These are phyloP conservation scores for Litsea cubeba DNA, from an alignment of 164 flowering plant species.

Conservation along the genomic window DNA sequence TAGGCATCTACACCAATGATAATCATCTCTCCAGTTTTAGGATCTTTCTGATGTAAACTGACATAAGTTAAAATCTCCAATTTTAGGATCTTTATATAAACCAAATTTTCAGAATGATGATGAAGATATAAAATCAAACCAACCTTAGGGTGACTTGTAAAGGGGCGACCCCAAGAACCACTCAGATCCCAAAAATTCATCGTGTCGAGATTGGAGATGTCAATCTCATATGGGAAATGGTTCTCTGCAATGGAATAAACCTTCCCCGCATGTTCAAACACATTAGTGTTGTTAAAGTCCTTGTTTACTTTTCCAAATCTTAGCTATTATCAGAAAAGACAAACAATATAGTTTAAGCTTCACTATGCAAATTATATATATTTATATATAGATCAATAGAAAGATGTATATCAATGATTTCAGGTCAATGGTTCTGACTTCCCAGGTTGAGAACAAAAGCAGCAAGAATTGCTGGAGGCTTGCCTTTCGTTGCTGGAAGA, in stretches of 20 bases:
- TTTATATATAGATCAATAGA: background rate
- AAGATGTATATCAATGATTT: background rate
- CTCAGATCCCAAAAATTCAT: slow-evolving; percentile 11
- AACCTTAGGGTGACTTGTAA: slow-evolving; percentile 22
- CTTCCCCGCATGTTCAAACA: slow-evolving; percentile 12
- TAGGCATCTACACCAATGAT: slow-evolving; percentile 9
- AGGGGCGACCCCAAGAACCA: slow-evolving; percentile 20
- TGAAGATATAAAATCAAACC: background rate
- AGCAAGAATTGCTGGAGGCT: slow-evolving; percentile 11
- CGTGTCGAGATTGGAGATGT: slow-evolving; percentile 8
- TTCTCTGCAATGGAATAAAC: slow-evolving; percentile 14
- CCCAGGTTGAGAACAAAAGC: slow-evolving; percentile 11
- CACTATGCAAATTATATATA: background rate
- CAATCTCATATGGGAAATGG: slow-evolving; percentile 15
- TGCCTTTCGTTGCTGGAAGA: slow-evolving; percentile 14
- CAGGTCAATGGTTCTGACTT: background rate
- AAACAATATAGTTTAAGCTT: background rate
- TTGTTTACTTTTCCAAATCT: slow-evolving; percentile 15
- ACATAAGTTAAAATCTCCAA: background rate
- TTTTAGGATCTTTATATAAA: background rate
- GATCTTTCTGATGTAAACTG: slow-evolving; percentile 4
- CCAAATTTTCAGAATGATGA: no score
- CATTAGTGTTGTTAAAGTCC: slow-evolving; percentile 15
- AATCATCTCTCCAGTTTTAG: slow-evolving; percentile 12
- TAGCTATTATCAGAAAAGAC: background rate